Conservation (phyloP, 2,329 filamentous ascomycete species). For the Hymenoscyphus albidus region DNA sequence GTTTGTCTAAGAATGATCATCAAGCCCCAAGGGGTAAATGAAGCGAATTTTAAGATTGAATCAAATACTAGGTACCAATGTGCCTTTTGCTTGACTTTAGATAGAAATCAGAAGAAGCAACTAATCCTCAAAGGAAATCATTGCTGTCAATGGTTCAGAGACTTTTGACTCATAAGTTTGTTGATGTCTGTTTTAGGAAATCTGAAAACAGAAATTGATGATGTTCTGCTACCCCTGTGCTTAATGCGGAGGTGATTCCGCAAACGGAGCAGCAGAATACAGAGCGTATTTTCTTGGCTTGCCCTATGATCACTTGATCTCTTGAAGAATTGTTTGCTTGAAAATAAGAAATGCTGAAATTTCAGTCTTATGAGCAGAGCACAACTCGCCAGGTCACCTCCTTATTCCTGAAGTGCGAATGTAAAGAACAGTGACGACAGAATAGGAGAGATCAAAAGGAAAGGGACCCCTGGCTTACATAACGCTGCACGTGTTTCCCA, state of each 20-base stretch:
- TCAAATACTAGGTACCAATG: too few relatives aligned
- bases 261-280: background rate
- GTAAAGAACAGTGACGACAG: background rate
- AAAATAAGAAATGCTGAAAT: background rate
- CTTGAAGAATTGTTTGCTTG: background rate
- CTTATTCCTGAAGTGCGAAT: background rate
- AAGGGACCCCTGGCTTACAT: background rate
- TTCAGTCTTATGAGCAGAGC: background rate
- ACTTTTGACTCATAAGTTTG: background rate
- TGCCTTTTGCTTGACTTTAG: too few relatives aligned
- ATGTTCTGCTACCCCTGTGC: background rate
- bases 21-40: too few relatives aligned
- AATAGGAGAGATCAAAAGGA: background rate
- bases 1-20: too few relatives aligned
- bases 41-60: too few relatives aligned
- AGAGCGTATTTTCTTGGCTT: background rate
- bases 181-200: background rate
- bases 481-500: background rate
- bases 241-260: conserved; percentile 1
- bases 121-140: too few relatives aligned
- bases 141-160: background rate
- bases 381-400: background rate
- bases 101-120: too few relatives aligned
- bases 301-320: background rate
- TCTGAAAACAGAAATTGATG: background rate